Base-by-base conservation (phyloP, 352 stramenopile genomes). In the Blastocystis sp. region DNA sequence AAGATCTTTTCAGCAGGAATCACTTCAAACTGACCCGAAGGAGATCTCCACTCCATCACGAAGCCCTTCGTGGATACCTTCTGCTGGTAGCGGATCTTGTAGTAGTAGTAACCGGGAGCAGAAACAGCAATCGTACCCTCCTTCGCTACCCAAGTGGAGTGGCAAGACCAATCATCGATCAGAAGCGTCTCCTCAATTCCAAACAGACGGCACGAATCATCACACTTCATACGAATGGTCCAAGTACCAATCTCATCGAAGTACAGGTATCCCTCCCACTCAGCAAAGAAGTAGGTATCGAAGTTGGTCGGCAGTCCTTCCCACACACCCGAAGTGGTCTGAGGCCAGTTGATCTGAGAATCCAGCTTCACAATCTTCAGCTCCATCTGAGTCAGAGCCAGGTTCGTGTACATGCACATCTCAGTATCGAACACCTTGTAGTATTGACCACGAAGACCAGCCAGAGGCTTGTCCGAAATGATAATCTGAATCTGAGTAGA, bases 1-100 rank as follows among this genome's bases (percentile, higher is more conserved):
- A 81, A 81, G 16, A 63, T 67, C 27, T 81, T 67, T 4, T 38
- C 54, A 54, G 69, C 54, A 81, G 69, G 69, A 54, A 81, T 32
- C 29, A 81, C 40, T 57, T 64, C 69, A 27, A n/a, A 81, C 2
- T 67, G 16, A 34, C 54, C 54, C 18, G 49, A 40, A 81, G 69
- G 69, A 44, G 49, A 2, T 21, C 69, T 18, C 69, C 69, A 81
- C 27, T 67, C 54, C 18, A 81, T 14, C 18, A 81, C 42, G 8
- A 81, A 59, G 69, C 69, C 69, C 49, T 81, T 81, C 21, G 24
- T 27, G 4, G 3, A 2, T n/a, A 3, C 21, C 29, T 81, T 63
- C 54, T 59, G 32, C 9, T 44, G 29, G 36, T 81, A 81, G 42
- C 54, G 49, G 34, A 81, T 67, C 38, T 48, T 67, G 32, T 57